Base-by-base conservation (phyloP, 176 grass and related monocot species). In the Carex pumila region DNA sequence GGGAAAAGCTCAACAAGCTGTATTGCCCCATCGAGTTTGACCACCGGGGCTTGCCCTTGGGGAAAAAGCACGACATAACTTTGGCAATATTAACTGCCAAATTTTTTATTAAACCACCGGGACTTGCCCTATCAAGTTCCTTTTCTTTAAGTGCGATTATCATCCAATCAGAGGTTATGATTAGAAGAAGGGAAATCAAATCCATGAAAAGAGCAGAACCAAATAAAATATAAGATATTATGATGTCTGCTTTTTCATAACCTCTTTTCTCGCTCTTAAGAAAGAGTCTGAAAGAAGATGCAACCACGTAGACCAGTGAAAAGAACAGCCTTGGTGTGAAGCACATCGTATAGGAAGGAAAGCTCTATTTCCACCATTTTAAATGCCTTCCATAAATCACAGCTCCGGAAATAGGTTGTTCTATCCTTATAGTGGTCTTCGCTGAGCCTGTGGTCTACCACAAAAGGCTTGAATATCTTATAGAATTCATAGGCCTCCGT, bases 181-280 rank as follows among this genome's bases (percentile, higher is more conserved):
- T n/a, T 32, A 84, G 5, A 1, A 84, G 7, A 8, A 87, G 11
- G 12, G 85, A 76, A 1, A 81, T 1, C 39, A 76, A 0, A 55
- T 90, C 89, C 71, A 90, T 15, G 55, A 41, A 64, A 39, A 90
- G 13, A 50, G 89, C 75, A 8, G 25, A 81, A 4, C 25, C 39
- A 0, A 90, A 86, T 17, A 90, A 86, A 21, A 82, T 6, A 79
- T 85, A 90, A n/a, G 89, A 81, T 22, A 87, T 72, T 18, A 30
- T 6, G 14, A 90, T 29, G 75, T 90, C 89, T 12, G 12, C 55
- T 2, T 3, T 0, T 29, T 45, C 65, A 79, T 87, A 87, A 2
- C 17, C 13, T 5, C 19, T 5, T 6, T 50, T 53, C 21, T n/a
- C 17, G 0, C 39, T 3, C 7, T 6, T 15, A 21, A 12, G 4